Evolutionary conservation across 2,329 filamentous ascomycete genomes (phyloP), one percentile per base, ranked within the genome.

Genomic region (Colletotrichum sp.): DNA sequence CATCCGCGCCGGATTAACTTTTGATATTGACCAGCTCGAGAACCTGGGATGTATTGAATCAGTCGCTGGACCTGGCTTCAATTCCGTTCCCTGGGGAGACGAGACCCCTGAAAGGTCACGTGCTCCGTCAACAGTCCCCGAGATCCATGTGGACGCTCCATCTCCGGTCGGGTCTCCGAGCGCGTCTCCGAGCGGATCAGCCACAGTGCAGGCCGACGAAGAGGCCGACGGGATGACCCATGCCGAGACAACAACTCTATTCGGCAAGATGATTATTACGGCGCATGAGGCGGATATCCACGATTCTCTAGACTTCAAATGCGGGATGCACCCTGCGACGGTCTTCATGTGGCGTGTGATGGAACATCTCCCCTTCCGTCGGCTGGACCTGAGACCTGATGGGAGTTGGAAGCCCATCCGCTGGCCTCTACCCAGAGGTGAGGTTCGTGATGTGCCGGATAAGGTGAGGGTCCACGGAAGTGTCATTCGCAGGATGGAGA

Each of bases 341-440:
- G 93, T 95, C 0, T 79, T 93, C 0, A 89, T 89, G 3, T 96
- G 95, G 95, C 94, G 92, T 44, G 82, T 95, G 27, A 95, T 96
- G 94, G 95, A 96, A 81, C 96, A 94, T 82, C 86, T 96, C 29
- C 95, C 95, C 0, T 96, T 96, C 85, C 90, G 94, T 2, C 89
- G 95, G 29, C 96, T 97, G 93, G 95, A 96, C 79, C 86, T 96
- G 9, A 92, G 92, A 77, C 76, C 87, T 0, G 93, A 96, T 77
- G 94, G 94, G 0, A 92, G 91, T 0, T 97, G 95, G 95, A 93
- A 92, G 83, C 93, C 94, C 0, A 96, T 97, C 78, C 89, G 92
- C 11, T 96, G 95, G 94, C 95, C 95, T 0, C 85, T 96, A 4
- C 95, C 95, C 0, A 91, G 92, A 34, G 95, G 95, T 12, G 95